Conservation (phyloP, 257 asterid genomes). For the Primulina tabacum region DNA sequence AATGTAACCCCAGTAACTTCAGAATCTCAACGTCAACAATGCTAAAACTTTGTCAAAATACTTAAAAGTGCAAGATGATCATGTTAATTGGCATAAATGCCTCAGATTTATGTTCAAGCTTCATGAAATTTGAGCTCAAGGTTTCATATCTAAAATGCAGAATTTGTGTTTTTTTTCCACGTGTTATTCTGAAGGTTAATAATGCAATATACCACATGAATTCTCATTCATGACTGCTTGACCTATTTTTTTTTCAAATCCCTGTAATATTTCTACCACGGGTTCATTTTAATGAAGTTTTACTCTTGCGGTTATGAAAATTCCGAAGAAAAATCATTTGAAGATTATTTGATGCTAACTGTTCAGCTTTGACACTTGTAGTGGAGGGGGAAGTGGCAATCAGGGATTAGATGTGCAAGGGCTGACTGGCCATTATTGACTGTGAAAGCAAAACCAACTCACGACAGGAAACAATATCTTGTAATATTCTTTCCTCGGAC, state of each 20-base stretch:
- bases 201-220: background rate
- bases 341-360: constrained; percentile 19
- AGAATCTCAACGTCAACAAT: background rate
- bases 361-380: constrained; percentile 32
- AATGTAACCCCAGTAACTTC: background rate
- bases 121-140: background rate
- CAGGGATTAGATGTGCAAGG: constrained; percentile 91
- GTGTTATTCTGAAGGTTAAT: background rate
- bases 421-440: constrained; percentile 93
- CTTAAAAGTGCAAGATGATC: background rate
- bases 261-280: constrained; percentile 3
- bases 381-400: constrained; percentile 99
- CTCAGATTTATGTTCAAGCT: background rate
- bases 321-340: background rate
- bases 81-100: background rate
- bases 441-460: constrained; percentile 92
- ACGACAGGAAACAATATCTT: constrained; percentile 83
- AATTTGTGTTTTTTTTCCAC: background rate
- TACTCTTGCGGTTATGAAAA: constrained; percentile 1
- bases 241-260: background rate
- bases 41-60: constrained; percentile 3
- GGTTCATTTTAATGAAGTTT: background rate
- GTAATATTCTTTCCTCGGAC: constrained; percentile 93
- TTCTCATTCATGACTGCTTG: background rate
- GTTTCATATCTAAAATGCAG: background rate